Evolutionary conservation across 768 basidiomycete genomes (phyloP).

Genomic region (Phylloporus arenicola): DNA sequence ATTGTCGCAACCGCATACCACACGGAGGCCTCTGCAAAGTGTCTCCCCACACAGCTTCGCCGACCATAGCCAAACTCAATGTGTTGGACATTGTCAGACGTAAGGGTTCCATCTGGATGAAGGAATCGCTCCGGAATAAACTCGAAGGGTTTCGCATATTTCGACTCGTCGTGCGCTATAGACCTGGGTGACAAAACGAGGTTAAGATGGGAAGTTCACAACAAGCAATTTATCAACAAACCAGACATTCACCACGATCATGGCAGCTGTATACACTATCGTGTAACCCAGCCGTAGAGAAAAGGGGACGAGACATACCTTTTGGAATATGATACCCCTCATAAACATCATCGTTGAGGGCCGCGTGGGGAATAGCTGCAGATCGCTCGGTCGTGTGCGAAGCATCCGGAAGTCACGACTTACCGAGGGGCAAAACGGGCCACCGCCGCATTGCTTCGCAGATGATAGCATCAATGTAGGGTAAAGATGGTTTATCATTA

Average conservation of each 20-base stretch:
- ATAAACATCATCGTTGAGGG: constrained; percentile 13
- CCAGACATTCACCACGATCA: constrained; percentile 27
- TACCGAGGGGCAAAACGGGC: neutral
- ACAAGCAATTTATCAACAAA: constrained; percentile 1
- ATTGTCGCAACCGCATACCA: constrained; percentile 15
- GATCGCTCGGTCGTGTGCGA: neutral
- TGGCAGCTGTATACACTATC: constrained; percentile 5
- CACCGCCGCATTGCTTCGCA: constrained; percentile 28
- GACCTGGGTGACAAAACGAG: constrained; percentile 3
- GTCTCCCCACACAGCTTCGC: constrained; percentile 16
- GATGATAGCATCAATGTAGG: constrained; percentile 35
- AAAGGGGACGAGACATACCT: constrained; percentile 6
- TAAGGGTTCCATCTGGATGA: constrained; percentile 17
- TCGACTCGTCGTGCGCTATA: constrained; percentile 20
- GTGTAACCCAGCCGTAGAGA: neutral
- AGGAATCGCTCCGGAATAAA: constrained; percentile 29
- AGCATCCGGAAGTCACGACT: neutral
- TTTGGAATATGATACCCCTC: constrained; percentile 36
- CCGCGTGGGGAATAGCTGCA: constrained; percentile 9
- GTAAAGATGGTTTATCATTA: constrained; percentile 20
- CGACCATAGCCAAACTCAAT: constrained; percentile 21
- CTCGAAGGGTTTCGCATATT: constrained; percentile 33
- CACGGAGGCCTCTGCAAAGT: constrained; percentile 14
- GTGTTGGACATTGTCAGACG: constrained; percentile 6
- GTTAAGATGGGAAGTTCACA: neutral